Evolutionary conservation across 257 asterid species (phyloP), one percentile per base, ranked within the genome.

Genomic region (Scutellaria minor): DNA sequence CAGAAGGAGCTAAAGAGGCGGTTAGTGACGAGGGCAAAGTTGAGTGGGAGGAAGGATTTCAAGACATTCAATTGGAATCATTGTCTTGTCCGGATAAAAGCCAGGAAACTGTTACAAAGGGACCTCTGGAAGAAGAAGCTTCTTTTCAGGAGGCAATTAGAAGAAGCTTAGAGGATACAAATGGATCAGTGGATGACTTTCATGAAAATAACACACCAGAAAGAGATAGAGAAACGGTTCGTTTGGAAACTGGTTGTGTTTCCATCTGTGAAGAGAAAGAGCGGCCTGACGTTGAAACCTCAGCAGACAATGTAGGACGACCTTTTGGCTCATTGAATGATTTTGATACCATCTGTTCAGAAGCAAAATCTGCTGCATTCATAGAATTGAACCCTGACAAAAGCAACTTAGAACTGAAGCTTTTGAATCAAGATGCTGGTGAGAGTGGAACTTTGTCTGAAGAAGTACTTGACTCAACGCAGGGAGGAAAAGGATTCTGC

Each of bases 21-120:
- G 39, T 70, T 74, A 59, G 67, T 74, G 87, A 83, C 72, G 95
- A 83, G 68, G 85, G 68, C 68, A 93, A 87, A 66, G 81, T 87
- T 60, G 92, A 84, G 75, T 85, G 98, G 96, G 97, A 94, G 87
- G 97, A 94, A 48, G 96, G 86, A 60, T 73, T 70, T 76, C 74
- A 62, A 76, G 89, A 75, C 52, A 74, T 71, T 77, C 83, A 53
- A 45, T 64, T 84, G 80, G 79, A 82, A 75, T 66, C 80, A 46
- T 76, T 75, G n/a, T 47, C 82, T 11, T 55, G 39, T 78, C 79
- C 77, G 10, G 75, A 68, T 71, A 88, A 79, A 74, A 79, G 74
- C 69, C 68, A 50, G 59, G 77, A 53, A 55, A 68, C 59, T 78
- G 68, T 83, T 76, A 78, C 89, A 44, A 92, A 86, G 73, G 98